Base-by-base conservation (phyloP, 2,329 filamentous ascomycete genomes). In the Didymella arachidicola region DNA sequence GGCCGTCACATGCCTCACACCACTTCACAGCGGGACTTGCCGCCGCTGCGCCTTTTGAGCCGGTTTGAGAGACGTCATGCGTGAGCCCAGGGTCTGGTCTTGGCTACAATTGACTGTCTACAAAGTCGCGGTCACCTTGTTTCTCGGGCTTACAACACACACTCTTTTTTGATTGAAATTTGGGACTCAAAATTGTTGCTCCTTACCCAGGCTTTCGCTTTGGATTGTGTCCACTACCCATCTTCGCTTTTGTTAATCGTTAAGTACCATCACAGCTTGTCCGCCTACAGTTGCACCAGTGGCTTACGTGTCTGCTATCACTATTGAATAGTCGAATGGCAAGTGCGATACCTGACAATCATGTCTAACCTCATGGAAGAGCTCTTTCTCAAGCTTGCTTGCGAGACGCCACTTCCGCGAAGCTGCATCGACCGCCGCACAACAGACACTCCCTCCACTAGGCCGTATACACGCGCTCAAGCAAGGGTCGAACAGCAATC, bases 341-440 rank as follows among this genome's bases (percentile, higher is more conserved):
- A 29, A n/a, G 30, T 14, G 29, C 16, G 8, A 6, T 7, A 26
- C 5, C 10, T 18, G 25, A 8, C 26, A 38, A 27, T 29, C 41
- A 65, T 60, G 59, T 46, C 41, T 27, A 51, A 48, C 8, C 39
- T 34, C 36, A 22, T 44, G 27, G 47, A 61, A 7, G 56, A 60
- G 5, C 49, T 56, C 16, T 57, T 54, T 12, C 50, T 57, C 41
- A 49, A 26, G 22, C 57, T 62, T 7, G 57, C 57, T n/a, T 50
- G 56, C 50, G 41, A 59, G 26, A 61, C 58, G 50, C 55, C 59
- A 8, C 58, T 62, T 25, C 57, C 62, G 4, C 18, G 16, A 30
- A 42, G 38, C 45, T 34, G n/a, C n/a, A 3, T 22, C 18, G 2
- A 11, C 11, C 10, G 22, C 29, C 36, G 25, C 39, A 32, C 11